Base-by-base conservation (phyloP, 1,139 yeast genomes). In the Hemisphaericaspora subhashii region DNA sequence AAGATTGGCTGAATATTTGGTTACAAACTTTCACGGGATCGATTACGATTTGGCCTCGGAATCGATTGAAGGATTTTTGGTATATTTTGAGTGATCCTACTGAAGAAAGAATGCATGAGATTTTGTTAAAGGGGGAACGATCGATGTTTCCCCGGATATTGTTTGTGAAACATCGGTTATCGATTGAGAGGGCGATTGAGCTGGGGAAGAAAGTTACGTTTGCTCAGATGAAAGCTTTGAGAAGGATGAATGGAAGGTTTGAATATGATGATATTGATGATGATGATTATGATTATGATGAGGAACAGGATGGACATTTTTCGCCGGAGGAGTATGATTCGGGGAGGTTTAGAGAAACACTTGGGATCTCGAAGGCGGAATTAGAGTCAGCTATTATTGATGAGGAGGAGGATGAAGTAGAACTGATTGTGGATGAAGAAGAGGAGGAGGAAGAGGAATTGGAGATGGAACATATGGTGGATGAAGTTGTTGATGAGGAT, bases 1-100 rank as follows among this genome's bases (percentile, higher is more conserved):
- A 82, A 56, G 94, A 86, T 58, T 86, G 92, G 92, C 82, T 86
- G 53, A 81, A 79, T 52, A 72, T 86, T 31, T 86, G 86, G 76
- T 62, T 86, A 27, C 95, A 86, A 60, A 68, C 75, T 42, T 86
- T 86, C 52, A 77, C 83, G 31, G 95, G 95, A 2, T 71, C 86
- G 0, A 81, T 86, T 9, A 86, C 94, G 0, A 70, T 86, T 22
- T 85, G 89, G 83, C 94, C 94, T 3, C 72, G 82, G 47, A 77
- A 81, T 48, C 64, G 65, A 32, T 57, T 83, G 13, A 60, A 55
- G 27, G 94, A 86, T 54, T 80, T 83, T 50, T 72, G 72, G 67
- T 73, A 81, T 53, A 81, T 86, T 31, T 63, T 86, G 40, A 72
- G 81, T 46, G 92, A 85, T 51, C 94, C 95, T 2, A 68, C 74